These are phyloP conservation scores for Balamuthia mandrillaris DNA, from an alignment of 208 protist species.

Conservation along the genomic window DNA sequence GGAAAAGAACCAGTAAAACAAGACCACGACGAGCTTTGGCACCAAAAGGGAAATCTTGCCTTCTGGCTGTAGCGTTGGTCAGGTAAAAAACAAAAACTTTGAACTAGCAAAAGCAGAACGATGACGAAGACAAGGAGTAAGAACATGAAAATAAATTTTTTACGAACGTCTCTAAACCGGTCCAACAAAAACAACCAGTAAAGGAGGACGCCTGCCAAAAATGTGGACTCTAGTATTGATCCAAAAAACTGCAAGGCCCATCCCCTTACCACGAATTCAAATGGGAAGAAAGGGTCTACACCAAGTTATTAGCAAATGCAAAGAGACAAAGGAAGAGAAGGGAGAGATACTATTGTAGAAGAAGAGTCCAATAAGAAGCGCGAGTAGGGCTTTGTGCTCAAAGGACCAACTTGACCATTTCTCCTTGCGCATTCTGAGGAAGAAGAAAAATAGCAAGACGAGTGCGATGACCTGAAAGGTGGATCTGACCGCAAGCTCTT, in stretches of 20 bases:
- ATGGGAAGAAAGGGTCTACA: not conserved
- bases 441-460: too few relatives aligned
- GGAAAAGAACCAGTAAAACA: too few relatives aligned
- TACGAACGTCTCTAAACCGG: not conserved
- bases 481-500: too few relatives aligned
- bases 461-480: too few relatives aligned
- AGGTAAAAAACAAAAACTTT: too few relatives aligned
- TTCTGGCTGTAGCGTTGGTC: too few relatives aligned
- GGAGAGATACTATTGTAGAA: constrained; percentile 7
- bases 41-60: too few relatives aligned
- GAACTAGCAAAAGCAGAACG: too few relatives aligned
- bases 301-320: not conserved
- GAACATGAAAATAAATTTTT: too few relatives aligned
- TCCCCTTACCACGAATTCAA: constrained; percentile 4
- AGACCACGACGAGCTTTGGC: too few relatives aligned
- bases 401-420: not conserved
- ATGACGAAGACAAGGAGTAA: too few relatives aligned
- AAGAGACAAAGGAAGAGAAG: not conserved
- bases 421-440: not conserved
- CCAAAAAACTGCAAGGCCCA: constrained; percentile 16
- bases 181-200: constrained; percentile 21
- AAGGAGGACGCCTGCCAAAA: not conserved
- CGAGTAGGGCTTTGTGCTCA: not conserved
- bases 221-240: not conserved
- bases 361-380: not conserved